Evolutionary conservation across 495 filamentous ascomycete species (phyloP).

Genomic region (Sphaerosporella brunnea): DNA sequence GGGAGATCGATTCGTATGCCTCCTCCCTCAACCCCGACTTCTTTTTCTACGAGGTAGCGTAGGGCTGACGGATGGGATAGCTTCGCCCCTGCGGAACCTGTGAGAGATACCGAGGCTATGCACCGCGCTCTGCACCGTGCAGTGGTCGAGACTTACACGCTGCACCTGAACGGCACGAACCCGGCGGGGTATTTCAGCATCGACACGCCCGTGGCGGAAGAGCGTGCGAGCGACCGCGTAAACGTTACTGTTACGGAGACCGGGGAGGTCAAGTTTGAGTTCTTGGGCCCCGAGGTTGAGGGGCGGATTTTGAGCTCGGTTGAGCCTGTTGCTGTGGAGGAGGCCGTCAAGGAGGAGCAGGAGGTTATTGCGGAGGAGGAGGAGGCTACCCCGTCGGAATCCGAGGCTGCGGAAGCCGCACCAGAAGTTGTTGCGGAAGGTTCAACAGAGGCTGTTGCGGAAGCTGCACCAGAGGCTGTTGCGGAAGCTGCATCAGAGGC

Average conservation of each 20-base stretch:
- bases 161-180: constrained; percentile 2
- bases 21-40: neutral
- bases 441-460: too few relatives aligned
- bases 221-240: constrained; percentile 6
- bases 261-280: constrained; percentile 8
- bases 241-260: constrained; percentile 1
- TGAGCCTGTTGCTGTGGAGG: neutral
- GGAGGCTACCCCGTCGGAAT: neutral
- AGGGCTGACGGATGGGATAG: neutral
- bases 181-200: neutral
- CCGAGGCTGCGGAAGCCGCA: neutral
- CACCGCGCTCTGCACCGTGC: constrained; percentile 17
- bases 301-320: constrained; percentile 4
- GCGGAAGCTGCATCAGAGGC: too few relatives aligned
- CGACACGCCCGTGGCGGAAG: constrained; percentile 4
- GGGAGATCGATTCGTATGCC: constrained; percentile 15
- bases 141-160: constrained; percentile 12
- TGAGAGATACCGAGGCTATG: neutral
- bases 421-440: too few relatives aligned
- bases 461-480: too few relatives aligned
- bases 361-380: neutral
- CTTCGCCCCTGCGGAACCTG: neutral
- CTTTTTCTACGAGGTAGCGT: neutral
- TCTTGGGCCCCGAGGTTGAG: constrained; percentile 4
- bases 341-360: neutral